Conservation (phyloP, 495 filamentous ascomycete genomes). For the Aspergillus sclerotioniger region DNA sequence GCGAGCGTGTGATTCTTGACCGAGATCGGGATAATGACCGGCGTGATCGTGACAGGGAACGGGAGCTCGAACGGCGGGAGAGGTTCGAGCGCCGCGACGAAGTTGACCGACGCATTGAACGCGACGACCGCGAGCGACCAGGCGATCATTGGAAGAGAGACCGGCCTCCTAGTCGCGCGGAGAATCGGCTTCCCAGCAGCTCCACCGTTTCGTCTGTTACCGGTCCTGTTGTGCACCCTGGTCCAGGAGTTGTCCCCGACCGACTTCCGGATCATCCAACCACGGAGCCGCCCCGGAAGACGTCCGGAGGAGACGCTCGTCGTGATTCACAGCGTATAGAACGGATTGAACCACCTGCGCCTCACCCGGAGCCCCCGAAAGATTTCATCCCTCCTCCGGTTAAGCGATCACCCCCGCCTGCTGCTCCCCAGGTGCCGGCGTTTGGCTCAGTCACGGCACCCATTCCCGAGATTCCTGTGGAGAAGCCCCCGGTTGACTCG, state of each 20-base stretch:
- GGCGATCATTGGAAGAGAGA: constrained; percentile 56
- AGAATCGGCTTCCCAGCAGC: constrained; percentile 38
- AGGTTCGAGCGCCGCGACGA: constrained; percentile 50
- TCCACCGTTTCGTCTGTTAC: constrained; percentile 21
- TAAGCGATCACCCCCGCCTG: constrained; percentile 65
- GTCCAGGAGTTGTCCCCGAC: constrained; percentile 24
- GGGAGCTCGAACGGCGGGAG: constrained; percentile 41
- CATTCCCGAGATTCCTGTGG: constrained; percentile 25
- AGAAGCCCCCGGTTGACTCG: constrained; percentile 40
- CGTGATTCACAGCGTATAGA: constrained; percentile 34
- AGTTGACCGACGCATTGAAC: constrained; percentile 40
- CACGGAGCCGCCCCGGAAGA: constrained; percentile 42
- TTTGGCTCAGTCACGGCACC: constrained; percentile 61
- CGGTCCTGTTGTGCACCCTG: constrained; percentile 14
- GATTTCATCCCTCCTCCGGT: constrained; percentile 36
- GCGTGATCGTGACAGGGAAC: constrained; percentile 32
- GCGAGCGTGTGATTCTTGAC: constrained; percentile 21
- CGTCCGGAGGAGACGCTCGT: constrained; percentile 30
- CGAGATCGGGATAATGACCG: constrained; percentile 36
- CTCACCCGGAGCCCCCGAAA: constrained; percentile 40
- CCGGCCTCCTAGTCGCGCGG: constrained; percentile 39
- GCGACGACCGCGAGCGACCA: constrained; percentile 60
- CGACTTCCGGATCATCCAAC: constrained; percentile 29
- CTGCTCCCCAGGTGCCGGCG: constrained; percentile 76
- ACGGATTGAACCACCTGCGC: constrained; percentile 34